Evolutionary conservation across 495 filamentous ascomycete species (phyloP).

Genomic region (Neurospora discreta): DNA sequence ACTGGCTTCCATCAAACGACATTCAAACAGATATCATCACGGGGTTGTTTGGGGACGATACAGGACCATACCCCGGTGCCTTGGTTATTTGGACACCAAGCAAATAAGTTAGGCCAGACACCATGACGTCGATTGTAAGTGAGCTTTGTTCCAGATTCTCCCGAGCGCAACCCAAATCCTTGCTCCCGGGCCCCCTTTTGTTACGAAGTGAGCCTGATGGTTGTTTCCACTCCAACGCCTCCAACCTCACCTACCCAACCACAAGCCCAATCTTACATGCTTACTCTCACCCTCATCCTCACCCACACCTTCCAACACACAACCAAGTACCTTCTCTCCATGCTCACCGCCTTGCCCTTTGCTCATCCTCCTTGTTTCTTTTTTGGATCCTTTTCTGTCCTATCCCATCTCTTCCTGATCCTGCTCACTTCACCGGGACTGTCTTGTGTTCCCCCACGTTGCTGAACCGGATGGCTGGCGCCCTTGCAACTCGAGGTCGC

Average conservation of each 20-base stretch:
- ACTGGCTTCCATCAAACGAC: neutral
- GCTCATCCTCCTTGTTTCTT: neutral
- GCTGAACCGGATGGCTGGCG: neutral
- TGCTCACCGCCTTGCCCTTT: neutral
- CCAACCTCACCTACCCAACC: constrained; percentile 6
- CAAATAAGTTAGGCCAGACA: constrained; percentile 11
- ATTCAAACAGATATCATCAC: neutral
- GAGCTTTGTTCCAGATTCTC: constrained; percentile 2
- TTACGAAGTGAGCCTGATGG: constrained; percentile 2
- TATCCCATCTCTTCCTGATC: neutral
- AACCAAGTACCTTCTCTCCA: neutral
- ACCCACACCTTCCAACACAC: neutral
- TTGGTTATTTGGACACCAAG: neutral
- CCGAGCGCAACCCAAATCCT: neutral
- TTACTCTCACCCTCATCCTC: neutral
- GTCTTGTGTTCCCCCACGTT: constrained; percentile 1
- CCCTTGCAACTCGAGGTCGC: neutral
- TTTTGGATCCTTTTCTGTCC: neutral
- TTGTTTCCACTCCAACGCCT: constrained; percentile 1
- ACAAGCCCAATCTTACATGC: neutral
- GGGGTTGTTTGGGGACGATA: neutral
- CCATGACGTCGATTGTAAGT: constrained; percentile 40
- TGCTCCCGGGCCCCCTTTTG: constrained; percentile 1
- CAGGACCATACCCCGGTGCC: neutral
- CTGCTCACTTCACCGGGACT: neutral